A percentile compares a stretch with the other conserved stretches of the same genome.
These are phyloP conservation scores for Flaveria bidentis DNA, from an alignment of 129 eudicot species.

Conservation along the genomic window DNA sequence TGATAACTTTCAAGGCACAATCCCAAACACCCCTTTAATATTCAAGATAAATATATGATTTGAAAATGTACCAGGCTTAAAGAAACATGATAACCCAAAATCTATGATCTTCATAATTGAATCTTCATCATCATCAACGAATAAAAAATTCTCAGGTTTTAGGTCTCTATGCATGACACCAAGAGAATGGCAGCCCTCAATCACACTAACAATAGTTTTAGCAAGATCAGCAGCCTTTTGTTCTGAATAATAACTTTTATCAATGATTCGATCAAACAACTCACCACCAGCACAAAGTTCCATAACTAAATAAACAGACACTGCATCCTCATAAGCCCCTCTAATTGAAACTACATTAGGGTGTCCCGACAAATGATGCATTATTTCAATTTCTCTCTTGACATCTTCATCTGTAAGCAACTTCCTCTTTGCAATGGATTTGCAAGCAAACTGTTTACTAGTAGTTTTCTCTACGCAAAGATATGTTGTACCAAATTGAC, in stretches of 20 bases:
- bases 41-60: constrained; percentile 11
- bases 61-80: constrained; percentile 63
- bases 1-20: neutral
- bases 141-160: constrained; percentile 80
- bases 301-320: constrained; percentile 79
- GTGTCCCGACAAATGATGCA: constrained; percentile 74
- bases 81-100: constrained; percentile 72
- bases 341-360: constrained; percentile 64
- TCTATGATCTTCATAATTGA: constrained; percentile 72
- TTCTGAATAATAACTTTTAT: constrained; percentile 73
- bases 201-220: constrained; percentile 63
- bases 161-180: constrained; percentile 93
- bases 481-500: constrained; percentile 78
- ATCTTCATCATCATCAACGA: constrained; percentile 66
- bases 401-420: constrained; percentile 56
- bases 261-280: constrained; percentile 68
- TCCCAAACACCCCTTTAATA: neutral
- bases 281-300: constrained; percentile 82
- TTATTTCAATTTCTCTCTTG: constrained; percentile 75
- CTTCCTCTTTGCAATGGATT: constrained; percentile 76
- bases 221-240: constrained; percentile 79
- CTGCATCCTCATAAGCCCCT: constrained; percentile 78
- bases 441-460: constrained; percentile 65
- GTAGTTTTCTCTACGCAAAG: constrained; percentile 63
- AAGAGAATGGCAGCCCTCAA: constrained; percentile 69